Conservation (phyloP, 768 basidiomycete species). For the Lactifluus echinatus region DNA sequence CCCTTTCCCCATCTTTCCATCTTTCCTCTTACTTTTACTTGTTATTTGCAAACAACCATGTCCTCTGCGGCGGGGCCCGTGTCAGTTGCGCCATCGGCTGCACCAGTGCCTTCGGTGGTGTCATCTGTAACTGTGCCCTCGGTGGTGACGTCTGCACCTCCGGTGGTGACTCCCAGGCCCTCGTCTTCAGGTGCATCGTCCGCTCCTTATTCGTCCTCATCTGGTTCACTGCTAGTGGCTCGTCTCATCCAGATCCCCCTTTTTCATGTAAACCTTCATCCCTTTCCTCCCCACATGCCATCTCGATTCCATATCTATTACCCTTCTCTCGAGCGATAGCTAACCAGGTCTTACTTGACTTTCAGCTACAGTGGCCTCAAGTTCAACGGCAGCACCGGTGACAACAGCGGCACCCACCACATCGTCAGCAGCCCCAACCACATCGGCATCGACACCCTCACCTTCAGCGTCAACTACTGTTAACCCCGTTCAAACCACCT, state of each 20-base stretch:
- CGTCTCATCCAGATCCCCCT: too few species aligned
- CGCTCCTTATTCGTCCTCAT: neutral
- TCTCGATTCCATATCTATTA: neutral
- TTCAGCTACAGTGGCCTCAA: neutral
- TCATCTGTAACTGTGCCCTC: neutral
- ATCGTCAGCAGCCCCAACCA: neutral
- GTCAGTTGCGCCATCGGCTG: neutral
- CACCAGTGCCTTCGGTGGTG: neutral
- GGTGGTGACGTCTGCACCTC: neutral
- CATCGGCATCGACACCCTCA: neutral
- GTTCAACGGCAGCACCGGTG: neutral
- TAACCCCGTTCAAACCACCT: neutral
- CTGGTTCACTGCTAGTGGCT: neutral
- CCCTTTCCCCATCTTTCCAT: neutral
- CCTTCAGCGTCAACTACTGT: neutral
- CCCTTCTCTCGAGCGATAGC: neutral
- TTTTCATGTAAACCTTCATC: neutral
- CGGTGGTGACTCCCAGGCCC: conserved; percentile 12
- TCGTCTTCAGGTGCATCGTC: conserved; percentile 2
- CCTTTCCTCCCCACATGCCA: neutral
- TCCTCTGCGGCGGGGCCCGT: neutral
- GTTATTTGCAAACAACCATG: neutral
- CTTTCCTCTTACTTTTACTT: neutral
- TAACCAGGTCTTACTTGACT: neutral
- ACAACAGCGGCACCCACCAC: neutral